These are phyloP conservation scores for Penicillium decumbens DNA, from an alignment of 2,329 filamentous ascomycete species.

Conservation along the genomic window DNA sequence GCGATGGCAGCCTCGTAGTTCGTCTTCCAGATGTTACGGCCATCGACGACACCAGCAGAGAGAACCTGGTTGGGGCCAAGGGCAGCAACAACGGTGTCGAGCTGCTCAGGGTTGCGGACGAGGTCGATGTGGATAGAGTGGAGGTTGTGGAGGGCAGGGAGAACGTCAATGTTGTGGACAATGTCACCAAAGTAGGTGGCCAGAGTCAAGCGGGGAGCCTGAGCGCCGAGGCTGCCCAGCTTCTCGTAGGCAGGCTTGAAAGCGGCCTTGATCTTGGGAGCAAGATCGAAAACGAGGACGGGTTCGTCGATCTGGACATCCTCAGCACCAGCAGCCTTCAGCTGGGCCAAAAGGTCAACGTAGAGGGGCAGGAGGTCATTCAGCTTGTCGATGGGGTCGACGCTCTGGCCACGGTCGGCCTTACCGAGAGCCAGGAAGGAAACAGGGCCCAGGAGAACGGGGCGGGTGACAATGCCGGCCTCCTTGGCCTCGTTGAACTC, in stretches of 20 bases:
- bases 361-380: slow-evolving; percentile 93
- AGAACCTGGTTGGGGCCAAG: slow-evolving; percentile 85
- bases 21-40: slow-evolving; percentile 99
- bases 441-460: slow-evolving; percentile 90
- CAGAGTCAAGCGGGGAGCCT: slow-evolving; percentile 81
- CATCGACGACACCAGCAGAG: slow-evolving; percentile 94
- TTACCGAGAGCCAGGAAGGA: slow-evolving; percentile 97
- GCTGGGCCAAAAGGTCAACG: slow-evolving; percentile 82
- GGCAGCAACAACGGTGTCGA: slow-evolving; percentile 74
- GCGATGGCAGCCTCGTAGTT: slow-evolving; percentile 96
- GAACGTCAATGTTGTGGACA: slow-evolving; percentile 93
- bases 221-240: slow-evolving; percentile 64
- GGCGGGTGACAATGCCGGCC: slow-evolving; percentile 85
- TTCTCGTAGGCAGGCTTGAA: slow-evolving; percentile 98
- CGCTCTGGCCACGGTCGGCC: slow-evolving; percentile 90
- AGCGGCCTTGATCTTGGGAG: slow-evolving; percentile 83
- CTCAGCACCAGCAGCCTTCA: slow-evolving; percentile 95
- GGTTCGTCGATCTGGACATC: slow-evolving; percentile 98
- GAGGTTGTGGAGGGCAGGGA: slow-evolving; percentile 67
- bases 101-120: slow-evolving; percentile 97
- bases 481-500: slow-evolving; percentile 98
- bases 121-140: slow-evolving; percentile 91
- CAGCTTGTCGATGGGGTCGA: slow-evolving; percentile 89
- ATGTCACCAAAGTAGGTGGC: slow-evolving; percentile 99
- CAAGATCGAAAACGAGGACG: slow-evolving; percentile 89